These are phyloP conservation scores for Penicillium italicum DNA, from an alignment of 2,329 filamentous ascomycete genomes.

Conservation along the genomic window DNA sequence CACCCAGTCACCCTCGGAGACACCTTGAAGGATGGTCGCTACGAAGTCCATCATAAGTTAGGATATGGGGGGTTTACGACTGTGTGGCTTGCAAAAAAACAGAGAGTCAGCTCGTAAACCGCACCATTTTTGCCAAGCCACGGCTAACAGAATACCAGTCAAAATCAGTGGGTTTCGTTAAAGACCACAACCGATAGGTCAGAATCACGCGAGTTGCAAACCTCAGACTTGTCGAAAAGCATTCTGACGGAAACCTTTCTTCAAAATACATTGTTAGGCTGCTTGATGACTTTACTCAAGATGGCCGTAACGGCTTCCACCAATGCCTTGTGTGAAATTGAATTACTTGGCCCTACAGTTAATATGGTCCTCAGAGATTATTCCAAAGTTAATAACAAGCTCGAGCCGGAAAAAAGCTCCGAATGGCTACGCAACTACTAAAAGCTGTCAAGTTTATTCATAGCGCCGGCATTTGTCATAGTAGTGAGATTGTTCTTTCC, in stretches of 20 bases:
- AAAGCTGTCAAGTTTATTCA: constrained; percentile 28
- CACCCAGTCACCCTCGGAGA: constrained; percentile 46
- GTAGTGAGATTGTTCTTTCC: constrained; percentile 21
- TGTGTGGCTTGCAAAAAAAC: constrained; percentile 45
- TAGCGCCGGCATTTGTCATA: constrained; percentile 27
- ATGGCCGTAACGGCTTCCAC: constrained; percentile 36
- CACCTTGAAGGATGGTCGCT: constrained; percentile 40
- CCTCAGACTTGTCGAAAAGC: constrained; percentile 10
- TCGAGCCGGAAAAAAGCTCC: constrained; percentile 21
- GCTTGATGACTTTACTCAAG: constrained; percentile 29
- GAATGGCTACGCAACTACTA: constrained; percentile 28
- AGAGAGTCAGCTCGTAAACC: constrained; percentile 15
- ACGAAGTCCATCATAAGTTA: constrained; percentile 45
- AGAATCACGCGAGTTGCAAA: constrained; percentile 17
- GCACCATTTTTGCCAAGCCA: too few species aligned
- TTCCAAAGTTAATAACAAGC: constrained; percentile 12
- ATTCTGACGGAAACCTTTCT: constrained; percentile 9
- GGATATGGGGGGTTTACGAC: constrained; percentile 46
- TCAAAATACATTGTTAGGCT: constrained; percentile 26
- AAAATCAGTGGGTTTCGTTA: constrained; percentile 28
- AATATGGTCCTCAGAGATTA: constrained; percentile 24
- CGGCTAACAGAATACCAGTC: constrained; percentile 11
- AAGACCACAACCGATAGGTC: constrained; percentile 29
- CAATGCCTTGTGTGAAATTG: constrained; percentile 34
- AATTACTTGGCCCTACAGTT: constrained; percentile 32